Evolutionary conservation across 345 rosid genomes (phyloP), one percentile per base, ranked within the genome.

Genomic region (Eucalyptus regnans): DNA sequence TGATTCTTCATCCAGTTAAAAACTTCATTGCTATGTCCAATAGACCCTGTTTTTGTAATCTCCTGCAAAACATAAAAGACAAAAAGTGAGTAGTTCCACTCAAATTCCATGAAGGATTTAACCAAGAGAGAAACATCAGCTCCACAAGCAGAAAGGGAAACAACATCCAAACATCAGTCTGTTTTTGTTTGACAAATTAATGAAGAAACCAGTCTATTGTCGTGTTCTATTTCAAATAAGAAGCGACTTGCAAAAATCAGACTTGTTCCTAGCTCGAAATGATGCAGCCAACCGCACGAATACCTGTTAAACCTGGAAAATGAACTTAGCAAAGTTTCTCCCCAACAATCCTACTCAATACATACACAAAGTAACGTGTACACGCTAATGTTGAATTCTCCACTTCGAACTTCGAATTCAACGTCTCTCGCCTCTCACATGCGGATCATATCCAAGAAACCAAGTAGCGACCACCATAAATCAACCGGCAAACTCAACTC

Each of bases 1-100:
- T 96, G 99, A 89, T 85, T 89, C 89, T 96, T 97, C 98, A 96
- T 94, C 99, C 99, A 96, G 18, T 89, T 89, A 80, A 97, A 97
- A 11, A 94, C 99, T 90, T 88, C 89, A 52, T 91, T 68, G 89
- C 99, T 91, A 46, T 94, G 98, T 79, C 95, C 97, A 64, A 97
- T 91, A 16, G 95, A 92, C 44, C 99, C 99, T 81, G 93, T 94
- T 88, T 92, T 93, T n/a, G 99, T 93, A 62, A 97, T 81, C 93
- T 95, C 99, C 99, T 96, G 87, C 88, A 90, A 87, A 60, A 81
- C 46, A 17, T 64, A 80, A 44, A 22, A 89, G 64, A 56, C 25
- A 49, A 44, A 52, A 87, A 54, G 12, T 83, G 33, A 87, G 56
- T 66, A 54, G 79, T 49, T 58, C 10, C 44, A 85, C 52, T 56